phyloP scores from a whole-genome alignment of 305 asterid species.

The Solanum hybrid region DNA sequence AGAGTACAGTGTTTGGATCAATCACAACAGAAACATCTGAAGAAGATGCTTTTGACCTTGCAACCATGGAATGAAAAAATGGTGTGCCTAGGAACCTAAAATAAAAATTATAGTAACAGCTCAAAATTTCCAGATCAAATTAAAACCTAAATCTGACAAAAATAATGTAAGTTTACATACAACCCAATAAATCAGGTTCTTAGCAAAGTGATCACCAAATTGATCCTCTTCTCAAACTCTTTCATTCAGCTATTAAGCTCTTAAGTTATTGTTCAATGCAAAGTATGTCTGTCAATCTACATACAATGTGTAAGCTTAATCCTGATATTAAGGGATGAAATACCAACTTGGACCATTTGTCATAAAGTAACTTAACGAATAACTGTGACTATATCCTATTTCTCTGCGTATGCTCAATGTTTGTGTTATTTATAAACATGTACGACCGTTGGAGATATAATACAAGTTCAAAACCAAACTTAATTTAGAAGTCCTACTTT shows the following conservation, averaged over 20 bases:
- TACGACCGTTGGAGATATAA: not conserved
- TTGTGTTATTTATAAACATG: not conserved
- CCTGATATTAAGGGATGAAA: not conserved
- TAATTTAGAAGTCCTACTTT: not conserved
- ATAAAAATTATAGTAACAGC: constrained; percentile 4
- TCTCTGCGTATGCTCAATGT: not conserved
- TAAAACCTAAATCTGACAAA: not conserved
- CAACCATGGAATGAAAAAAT: constrained; percentile 85
- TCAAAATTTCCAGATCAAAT: not conserved
- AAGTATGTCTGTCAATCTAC: not conserved
- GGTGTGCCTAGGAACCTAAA: constrained; percentile 71
- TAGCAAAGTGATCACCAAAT: not conserved
- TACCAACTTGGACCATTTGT: not conserved
- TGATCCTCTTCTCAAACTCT: not conserved
- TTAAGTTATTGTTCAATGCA: not conserved
- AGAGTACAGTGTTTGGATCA: constrained; percentile 70
- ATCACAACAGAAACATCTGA: constrained; percentile 63
- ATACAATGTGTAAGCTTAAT: not conserved
- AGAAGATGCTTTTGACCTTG: constrained; percentile 59
- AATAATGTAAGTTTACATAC: not conserved
- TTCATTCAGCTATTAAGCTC: not conserved
- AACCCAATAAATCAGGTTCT: not conserved
- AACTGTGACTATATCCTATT: not conserved
- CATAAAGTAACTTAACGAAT: not conserved
- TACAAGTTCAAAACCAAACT: not conserved